These are phyloP conservation scores for Dysphania ambrosioides DNA, from an alignment of 148 eudicot genomes.

Conservation along the genomic window DNA sequence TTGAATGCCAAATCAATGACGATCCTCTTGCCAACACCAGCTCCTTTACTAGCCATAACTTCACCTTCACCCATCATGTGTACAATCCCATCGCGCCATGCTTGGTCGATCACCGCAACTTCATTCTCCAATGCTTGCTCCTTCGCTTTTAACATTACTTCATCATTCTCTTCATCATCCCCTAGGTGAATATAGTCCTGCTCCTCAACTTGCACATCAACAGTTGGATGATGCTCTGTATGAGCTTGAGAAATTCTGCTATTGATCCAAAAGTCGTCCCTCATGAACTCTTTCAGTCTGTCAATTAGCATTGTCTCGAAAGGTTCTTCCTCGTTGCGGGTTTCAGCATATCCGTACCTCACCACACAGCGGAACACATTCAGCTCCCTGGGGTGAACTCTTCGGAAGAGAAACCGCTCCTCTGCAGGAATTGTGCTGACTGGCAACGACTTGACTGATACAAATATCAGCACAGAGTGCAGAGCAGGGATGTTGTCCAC, in stretches of 20 bases:
- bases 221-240: neutral
- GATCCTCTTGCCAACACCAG: neutral
- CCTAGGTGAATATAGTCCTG: neutral
- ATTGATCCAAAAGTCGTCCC: conserved; percentile 33
- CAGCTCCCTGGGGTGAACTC: neutral
- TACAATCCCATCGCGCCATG: neutral
- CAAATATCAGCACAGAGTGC: too few relatives aligned
- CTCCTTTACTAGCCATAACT: neutral
- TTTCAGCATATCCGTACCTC: neutral
- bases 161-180: neutral
- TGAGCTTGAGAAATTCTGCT: neutral
- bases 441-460: too few relatives aligned
- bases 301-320: neutral
- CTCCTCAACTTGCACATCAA: neutral
- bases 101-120: neutral
- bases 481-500: too few relatives aligned
- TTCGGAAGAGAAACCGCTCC: neutral
- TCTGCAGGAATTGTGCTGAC: neutral
- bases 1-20: neutral
- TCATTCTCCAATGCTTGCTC: neutral
- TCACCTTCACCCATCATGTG: neutral
- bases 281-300: conserved; percentile 6
- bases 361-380: neutral
- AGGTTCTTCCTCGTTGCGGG: neutral
- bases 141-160: neutral